Evolutionary conservation across 257 asterid species (phyloP).

Genomic region (Solanum virginianum): DNA sequence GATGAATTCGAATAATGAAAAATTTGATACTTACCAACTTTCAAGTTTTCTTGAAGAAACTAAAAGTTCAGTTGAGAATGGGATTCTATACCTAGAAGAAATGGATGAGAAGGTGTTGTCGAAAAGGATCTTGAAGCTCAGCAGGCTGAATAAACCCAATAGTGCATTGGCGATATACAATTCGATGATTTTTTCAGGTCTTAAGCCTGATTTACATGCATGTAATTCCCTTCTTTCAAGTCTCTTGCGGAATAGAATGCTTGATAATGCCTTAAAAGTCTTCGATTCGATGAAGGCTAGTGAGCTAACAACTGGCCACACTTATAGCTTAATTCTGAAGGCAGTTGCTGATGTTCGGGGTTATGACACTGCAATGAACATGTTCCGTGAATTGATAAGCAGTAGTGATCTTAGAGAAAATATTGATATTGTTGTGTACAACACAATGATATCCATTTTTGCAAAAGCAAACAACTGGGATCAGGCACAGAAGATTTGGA

Average conservation of each 20-base stretch:
- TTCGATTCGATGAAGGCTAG: slow-evolving; percentile 46
- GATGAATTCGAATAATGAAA: not conserved
- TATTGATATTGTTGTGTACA: slow-evolving; percentile 59
- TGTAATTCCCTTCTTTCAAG: slow-evolving; percentile 79
- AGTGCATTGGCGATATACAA: slow-evolving; percentile 50
- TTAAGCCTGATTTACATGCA: slow-evolving; percentile 64
- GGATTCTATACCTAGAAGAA: slow-evolving; percentile 63
- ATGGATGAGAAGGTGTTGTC: slow-evolving; percentile 50
- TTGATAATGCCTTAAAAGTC: slow-evolving; percentile 51
- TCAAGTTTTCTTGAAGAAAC: not conserved
- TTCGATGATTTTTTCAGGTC: slow-evolving; percentile 54
- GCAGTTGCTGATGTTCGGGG: slow-evolving; percentile 51
- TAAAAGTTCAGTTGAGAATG: slow-evolving; percentile 3
- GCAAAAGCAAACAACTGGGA: slow-evolving; percentile 51
- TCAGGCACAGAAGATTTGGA: slow-evolving; percentile 58
- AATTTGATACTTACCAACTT: not conserved
- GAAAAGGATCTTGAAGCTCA: slow-evolving; percentile 69
- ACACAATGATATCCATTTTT: slow-evolving; percentile 69
- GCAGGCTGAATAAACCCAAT: slow-evolving; percentile 56
- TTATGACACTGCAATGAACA: slow-evolving; percentile 35
- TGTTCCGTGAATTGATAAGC: slow-evolving; percentile 56
- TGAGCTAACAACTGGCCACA: slow-evolving; percentile 46
- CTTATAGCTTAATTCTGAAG: slow-evolving; percentile 65
- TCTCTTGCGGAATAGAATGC: slow-evolving; percentile 49
- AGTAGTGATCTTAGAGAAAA: slow-evolving; percentile 18